phyloP scores from a whole-genome alignment of 768 basidiomycete genomes.

The Roridomyces roridus region DNA sequence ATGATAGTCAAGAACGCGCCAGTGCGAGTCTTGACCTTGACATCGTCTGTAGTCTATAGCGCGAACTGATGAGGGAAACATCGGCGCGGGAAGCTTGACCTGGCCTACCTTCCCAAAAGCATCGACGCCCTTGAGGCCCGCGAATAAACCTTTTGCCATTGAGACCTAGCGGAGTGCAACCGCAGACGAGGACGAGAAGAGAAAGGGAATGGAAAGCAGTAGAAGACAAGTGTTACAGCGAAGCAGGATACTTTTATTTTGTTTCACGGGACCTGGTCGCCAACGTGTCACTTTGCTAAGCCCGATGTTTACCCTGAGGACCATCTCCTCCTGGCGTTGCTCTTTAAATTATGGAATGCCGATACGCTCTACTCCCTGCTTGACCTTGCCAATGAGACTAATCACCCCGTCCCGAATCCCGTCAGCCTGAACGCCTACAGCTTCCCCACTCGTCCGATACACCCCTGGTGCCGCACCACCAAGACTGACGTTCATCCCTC shows the following conservation, averaged over 20 bases:
- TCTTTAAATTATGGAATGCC: slow-evolving; percentile 43
- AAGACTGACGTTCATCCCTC: slow-evolving; percentile 91
- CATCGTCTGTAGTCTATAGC: slow-evolving; percentile 94
- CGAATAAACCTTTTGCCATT: slow-evolving; percentile 83
- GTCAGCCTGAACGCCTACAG: slow-evolving; percentile 79
- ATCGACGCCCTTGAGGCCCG: slow-evolving; percentile 88
- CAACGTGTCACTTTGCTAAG: slow-evolving; percentile 25
- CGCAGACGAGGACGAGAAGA: slow-evolving; percentile 33
- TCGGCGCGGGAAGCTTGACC: background rate
- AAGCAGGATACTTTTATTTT: slow-evolving; percentile 1
- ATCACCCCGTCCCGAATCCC: slow-evolving; percentile 89
- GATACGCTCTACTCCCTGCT: slow-evolving; percentile 80
- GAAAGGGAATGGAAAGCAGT: slow-evolving; percentile 26
- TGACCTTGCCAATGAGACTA: slow-evolving; percentile 88
- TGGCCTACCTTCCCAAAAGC: slow-evolving; percentile 95
- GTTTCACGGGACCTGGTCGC: slow-evolving; percentile 7
- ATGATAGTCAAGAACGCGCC: slow-evolving; percentile 91
- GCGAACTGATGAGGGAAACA: background rate
- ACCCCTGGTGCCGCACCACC: slow-evolving; percentile 89
- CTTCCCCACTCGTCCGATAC: slow-evolving; percentile 81
- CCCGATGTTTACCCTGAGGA: slow-evolving; percentile 15
- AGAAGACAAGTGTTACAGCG: slow-evolving; percentile 21
- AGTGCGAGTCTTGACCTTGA: slow-evolving; percentile 97
- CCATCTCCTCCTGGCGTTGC: slow-evolving; percentile 7
- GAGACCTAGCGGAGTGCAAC: slow-evolving; percentile 43